These are phyloP conservation scores for Colletotrichum kahawae DNA, from an alignment of 2,329 filamentous ascomycete species.

Conservation along the genomic window DNA sequence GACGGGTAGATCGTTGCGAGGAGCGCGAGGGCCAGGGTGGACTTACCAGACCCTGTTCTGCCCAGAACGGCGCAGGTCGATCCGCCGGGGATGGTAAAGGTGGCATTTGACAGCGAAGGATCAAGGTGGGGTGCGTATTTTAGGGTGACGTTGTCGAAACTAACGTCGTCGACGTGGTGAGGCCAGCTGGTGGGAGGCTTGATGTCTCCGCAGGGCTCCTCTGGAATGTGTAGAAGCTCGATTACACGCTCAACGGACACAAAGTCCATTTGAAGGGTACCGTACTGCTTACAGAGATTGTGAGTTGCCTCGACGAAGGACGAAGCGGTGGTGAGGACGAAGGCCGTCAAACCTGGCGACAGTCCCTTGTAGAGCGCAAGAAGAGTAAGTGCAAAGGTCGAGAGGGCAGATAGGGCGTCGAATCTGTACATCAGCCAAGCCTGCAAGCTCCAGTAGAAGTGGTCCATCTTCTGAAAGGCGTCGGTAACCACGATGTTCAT, in stretches of 20 bases:
- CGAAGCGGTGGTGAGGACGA: constrained; percentile 76
- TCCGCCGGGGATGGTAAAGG: constrained; percentile 73
- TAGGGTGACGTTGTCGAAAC: constrained; percentile 79
- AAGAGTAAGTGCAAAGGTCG: constrained; percentile 75
- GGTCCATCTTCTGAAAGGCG: constrained; percentile 91
- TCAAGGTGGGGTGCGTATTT: constrained; percentile 81
- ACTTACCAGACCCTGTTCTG: constrained; percentile 87
- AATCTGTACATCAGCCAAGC: constrained; percentile 86
- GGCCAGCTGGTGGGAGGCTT: constrained; percentile 81
- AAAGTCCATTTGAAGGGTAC: constrained; percentile 88
- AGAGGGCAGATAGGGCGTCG: constrained; percentile 71
- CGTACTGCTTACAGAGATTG: constrained; percentile 78
- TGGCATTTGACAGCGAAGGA: constrained; percentile 71
- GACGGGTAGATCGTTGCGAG: constrained; percentile 59
- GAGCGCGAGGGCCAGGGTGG: constrained; percentile 69
- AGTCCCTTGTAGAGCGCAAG: constrained; percentile 78
- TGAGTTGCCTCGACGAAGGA: constrained; percentile 75
- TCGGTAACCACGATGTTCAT: constrained; percentile 83
- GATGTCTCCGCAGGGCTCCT: constrained; percentile 72
- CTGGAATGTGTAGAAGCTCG: constrained; percentile 78
- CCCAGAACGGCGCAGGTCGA: constrained; percentile 74
- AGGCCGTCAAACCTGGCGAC: constrained; percentile 80
- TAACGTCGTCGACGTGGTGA: constrained; percentile 70
- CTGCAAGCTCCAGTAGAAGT: constrained; percentile 92
- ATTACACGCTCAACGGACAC: constrained; percentile 88